Base-by-base conservation (phyloP, 305 asterid species). In the Rubia occidens region DNA sequence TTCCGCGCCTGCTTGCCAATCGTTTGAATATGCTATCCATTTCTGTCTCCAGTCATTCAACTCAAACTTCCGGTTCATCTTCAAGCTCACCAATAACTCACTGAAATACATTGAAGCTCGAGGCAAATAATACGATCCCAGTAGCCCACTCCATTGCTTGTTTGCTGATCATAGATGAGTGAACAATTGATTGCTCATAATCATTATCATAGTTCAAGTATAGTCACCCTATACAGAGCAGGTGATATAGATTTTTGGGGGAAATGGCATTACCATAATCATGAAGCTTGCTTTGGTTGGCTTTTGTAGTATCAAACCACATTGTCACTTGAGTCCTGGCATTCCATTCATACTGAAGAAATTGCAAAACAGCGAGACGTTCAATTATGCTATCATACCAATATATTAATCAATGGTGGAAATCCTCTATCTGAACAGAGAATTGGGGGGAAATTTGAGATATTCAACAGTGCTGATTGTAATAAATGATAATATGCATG, bases 251-350 rank as follows among this genome's bases (percentile, higher is more conserved):
- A 49, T 58, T 26, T 39, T 5, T 60, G 26, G 39, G 39, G 51
- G n/a, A 71, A 39, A 61, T 60, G 49, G 7, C 61, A 8, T 39
- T 82, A 86, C 97, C 98, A 51, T 94, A 94, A 78, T 90, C 98
- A 67, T 89, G 98, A 75, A 94, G 95, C 75, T 83, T 64, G 89
- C 95, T 90, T 78, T 90, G 97, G 64, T 35, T 75, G 53, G 72
- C 26, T 77, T 83, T 71, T 17, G 89, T 89, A 73, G 74, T 87
- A 75, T 90, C 96, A 29, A 76, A 94, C 98, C 98, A 90, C 97
- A 94, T 94, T 10, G 97, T 94, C 71, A 94, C 86, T 82, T 90
- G 97, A 6, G 97, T 94, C 81, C 97, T 86, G 21, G 98, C 98
- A 21, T 90, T 94, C 98, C 97, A 90, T 79, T 94, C 95, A 17